phyloP scores from a whole-genome alignment of 2,329 filamentous ascomycete genomes.

The Graphilbum fragrans region DNA sequence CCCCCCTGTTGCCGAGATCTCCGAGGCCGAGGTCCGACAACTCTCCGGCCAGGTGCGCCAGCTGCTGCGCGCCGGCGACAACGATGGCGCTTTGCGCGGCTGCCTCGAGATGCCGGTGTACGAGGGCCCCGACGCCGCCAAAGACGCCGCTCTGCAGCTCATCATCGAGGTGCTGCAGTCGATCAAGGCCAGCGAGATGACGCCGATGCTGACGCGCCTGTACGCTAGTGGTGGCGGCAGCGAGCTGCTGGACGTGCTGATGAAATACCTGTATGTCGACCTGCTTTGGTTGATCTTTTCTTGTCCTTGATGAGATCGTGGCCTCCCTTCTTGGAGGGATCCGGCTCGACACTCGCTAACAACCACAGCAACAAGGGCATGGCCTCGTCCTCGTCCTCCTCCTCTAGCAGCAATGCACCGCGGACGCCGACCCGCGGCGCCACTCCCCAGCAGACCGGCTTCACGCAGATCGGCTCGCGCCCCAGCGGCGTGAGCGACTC shows the following conservation, averaged over 20 bases:
- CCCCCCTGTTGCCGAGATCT: conserved; percentile 61
- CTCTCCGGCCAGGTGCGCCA: conserved; percentile 75
- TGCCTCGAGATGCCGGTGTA: conserved; percentile 81
- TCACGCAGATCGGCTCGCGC: conserved; percentile 61
- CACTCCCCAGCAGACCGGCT: conserved; percentile 72
- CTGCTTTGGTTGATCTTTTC: not conserved
- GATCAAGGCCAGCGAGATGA: conserved; percentile 95
- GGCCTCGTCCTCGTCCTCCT: conserved; percentile 33
- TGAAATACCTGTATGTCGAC: conserved; percentile 82
- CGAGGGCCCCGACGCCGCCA: conserved; percentile 43
- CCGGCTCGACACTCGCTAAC: too few species aligned
- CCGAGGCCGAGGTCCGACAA: conserved; percentile 65
- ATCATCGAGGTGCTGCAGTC: conserved; percentile 90
- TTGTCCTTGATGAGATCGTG: conserved; percentile 10
- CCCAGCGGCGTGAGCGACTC: conserved; percentile 47
- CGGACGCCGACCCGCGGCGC: conserved; percentile 33
- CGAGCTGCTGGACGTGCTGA: conserved; percentile 81
- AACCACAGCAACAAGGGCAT: conserved; percentile 81
- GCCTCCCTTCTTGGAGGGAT: too few species aligned
- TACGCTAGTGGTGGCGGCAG: conserved; percentile 67
- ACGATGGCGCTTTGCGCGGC: conserved; percentile 73
- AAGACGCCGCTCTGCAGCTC: conserved; percentile 75
- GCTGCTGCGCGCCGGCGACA: conserved; percentile 73
- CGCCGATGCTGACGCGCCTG: conserved; percentile 70
- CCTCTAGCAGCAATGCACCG: conserved; percentile 22